These are phyloP conservation scores for Puccinia hordei DNA, from an alignment of 1,284 basidiomycete species.

Conservation along the genomic window DNA sequence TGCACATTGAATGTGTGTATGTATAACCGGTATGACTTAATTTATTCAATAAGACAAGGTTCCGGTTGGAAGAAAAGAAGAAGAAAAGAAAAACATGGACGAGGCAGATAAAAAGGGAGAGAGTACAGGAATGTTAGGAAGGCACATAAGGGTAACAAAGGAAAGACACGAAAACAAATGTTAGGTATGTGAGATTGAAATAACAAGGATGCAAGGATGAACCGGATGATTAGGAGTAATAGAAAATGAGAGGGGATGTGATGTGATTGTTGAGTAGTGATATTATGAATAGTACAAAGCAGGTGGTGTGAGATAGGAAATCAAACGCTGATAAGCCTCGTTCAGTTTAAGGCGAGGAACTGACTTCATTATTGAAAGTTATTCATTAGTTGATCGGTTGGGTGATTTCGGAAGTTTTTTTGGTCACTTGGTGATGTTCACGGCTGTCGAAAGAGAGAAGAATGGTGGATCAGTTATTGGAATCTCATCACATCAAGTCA, in stretches of 20 bases:
- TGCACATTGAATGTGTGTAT: background rate
- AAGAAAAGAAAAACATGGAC: background rate
- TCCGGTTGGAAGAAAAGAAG: background rate
- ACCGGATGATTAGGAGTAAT: background rate
- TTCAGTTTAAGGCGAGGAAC: background rate
- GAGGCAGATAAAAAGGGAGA: background rate
- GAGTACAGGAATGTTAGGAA: conserved; percentile 10
- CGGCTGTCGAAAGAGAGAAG: conserved; percentile 2
- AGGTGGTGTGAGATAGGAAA: background rate
- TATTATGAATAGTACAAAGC: conserved; percentile 20
- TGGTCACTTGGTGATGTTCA: conserved; percentile 32
- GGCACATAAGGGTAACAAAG: background rate
- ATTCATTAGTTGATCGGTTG: background rate
- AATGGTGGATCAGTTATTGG: background rate
- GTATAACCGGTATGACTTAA: background rate
- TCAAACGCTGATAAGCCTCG: background rate
- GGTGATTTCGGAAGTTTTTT: conserved; percentile 6
- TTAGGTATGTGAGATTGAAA: background rate
- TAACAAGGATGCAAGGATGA: background rate
- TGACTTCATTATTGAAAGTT: too few relatives aligned
- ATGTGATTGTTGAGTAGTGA: conserved; percentile 15
- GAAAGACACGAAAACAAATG: background rate
- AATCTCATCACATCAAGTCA: background rate
- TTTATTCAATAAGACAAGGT: background rate
- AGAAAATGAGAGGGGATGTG: background rate